These are phyloP conservation scores for Ascoidea rubescens DNA, from an alignment of 805 yeast species.

Conservation along the genomic window DNA sequence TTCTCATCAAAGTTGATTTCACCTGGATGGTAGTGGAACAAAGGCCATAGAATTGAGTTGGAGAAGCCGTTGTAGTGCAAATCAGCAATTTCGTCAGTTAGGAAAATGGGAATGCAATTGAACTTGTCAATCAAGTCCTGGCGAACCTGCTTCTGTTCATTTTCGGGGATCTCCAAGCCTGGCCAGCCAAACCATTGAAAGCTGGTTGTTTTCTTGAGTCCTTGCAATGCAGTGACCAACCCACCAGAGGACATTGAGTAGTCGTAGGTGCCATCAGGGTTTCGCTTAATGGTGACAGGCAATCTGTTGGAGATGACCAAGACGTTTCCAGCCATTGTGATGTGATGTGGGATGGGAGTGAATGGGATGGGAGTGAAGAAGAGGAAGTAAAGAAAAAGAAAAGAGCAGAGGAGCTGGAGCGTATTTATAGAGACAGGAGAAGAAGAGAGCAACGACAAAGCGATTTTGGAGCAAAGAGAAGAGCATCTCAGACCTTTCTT, in stretches of 20 bases:
- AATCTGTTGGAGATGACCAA: conserved; percentile 88
- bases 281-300: conserved; percentile 80
- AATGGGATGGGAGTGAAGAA: no score
- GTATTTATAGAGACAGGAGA: no score
- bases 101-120: conserved; percentile 80
- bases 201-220: conserved; percentile 66
- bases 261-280: conserved; percentile 48
- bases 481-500: no score
- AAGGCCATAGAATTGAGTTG: conserved; percentile 93
- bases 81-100: conserved; percentile 84
- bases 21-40: conserved; percentile 98
- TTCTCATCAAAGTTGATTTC: conserved; percentile 96
- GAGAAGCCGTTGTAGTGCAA: conserved; percentile 93
- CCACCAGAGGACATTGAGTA: conserved; percentile 97
- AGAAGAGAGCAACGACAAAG: no score
- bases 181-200: conserved; percentile 99
- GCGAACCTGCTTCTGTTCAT: conserved; percentile 56
- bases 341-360: not conserved
- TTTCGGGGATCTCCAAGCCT: conserved; percentile 71
- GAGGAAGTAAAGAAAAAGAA: no score
- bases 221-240: conserved; percentile 88
- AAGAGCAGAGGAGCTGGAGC: no score
- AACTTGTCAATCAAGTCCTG: conserved; percentile 61
- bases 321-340: conserved; percentile 41
- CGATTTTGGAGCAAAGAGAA: no score